Base-by-base conservation (phyloP, 1,284 basidiomycete genomes). In the Agaricales sp. region DNA sequence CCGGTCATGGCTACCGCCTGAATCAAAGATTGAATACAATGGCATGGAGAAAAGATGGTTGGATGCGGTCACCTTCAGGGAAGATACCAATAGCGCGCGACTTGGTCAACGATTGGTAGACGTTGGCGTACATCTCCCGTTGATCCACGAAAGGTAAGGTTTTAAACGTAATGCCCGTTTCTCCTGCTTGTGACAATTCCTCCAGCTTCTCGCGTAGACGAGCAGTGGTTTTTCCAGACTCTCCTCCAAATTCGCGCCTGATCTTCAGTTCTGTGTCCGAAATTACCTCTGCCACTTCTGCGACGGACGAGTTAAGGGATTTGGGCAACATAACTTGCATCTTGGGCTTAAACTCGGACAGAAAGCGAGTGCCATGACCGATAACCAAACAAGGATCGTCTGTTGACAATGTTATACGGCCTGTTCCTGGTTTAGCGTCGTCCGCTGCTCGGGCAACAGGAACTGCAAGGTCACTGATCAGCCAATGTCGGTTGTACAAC, bases 61-160 rank as follows among this genome's bases (percentile, higher is more conserved):
- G 37, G 20, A 16, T 38, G 13, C 25, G 61, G 61, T 55, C 55
- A 89, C 92, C 93, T 82, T 97, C 94, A 44, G 94, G 94, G 63
- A 97, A 97, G 56, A 98, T 95, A 46, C 93, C 92, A 55, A 98
- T 93, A 57, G 86, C 85, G 8, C 92, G 92, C 14, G 91, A 90
- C 49, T 88, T 80, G 52, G 84, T 89, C 52, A 99, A 71, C 54
- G 82, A 80, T 58, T 91, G 76, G 64, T 97, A 99, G 2, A 99
- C 96, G 53, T 92, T 80, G 19, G 86, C 82, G 64, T 98, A 99
- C 84, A 98, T 98, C 53, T 92, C 81, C 53, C 88, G 81, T 65
- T 98, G 94, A 68, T 96, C 87, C 52, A 98, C 82, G 61, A 84
- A 84, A 1, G 91, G 90, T 51, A 96, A 66, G 37, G 71, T 73